Conservation (phyloP, 2,329 filamentous ascomycete species). For the Magnaporthales sp. region DNA sequence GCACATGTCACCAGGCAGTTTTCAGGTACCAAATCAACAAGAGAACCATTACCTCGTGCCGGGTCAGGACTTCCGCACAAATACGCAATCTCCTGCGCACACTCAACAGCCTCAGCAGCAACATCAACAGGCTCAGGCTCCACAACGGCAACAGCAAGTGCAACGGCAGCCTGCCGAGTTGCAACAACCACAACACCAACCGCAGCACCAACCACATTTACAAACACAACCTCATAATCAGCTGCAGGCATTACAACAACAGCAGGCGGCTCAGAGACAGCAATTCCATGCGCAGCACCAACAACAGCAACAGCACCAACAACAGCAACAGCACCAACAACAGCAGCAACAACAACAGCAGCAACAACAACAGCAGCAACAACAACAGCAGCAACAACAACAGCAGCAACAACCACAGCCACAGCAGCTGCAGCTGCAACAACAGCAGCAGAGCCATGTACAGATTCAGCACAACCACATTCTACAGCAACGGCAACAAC, state of each 20-base stretch:
- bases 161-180: not conserved
- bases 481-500: slow-evolving; percentile 9
- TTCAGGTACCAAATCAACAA: not conserved
- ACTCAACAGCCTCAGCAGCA: not conserved
- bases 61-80: slow-evolving; percentile 1
- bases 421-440: slow-evolving; percentile 16
- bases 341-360: not conserved
- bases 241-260: not conserved
- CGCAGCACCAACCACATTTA: not conserved
- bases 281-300: not conserved
- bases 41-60: not conserved
- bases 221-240: not conserved
- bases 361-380: slow-evolving; percentile 5
- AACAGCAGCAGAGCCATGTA: slow-evolving; percentile 10
- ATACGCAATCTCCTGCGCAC: not conserved
- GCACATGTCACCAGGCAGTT: not conserved
- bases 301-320: not conserved
- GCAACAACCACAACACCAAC: slow-evolving; percentile 1
- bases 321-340: not conserved
- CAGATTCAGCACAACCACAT: not conserved
- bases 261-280: not conserved
- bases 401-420: slow-evolving; percentile 10
- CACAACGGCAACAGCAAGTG: not conserved
- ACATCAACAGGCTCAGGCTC: not conserved
- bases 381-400: slow-evolving; percentile 7